Evolutionary conservation across 345 rosid species (phyloP).

Genomic region (Jatropha curcas): DNA sequence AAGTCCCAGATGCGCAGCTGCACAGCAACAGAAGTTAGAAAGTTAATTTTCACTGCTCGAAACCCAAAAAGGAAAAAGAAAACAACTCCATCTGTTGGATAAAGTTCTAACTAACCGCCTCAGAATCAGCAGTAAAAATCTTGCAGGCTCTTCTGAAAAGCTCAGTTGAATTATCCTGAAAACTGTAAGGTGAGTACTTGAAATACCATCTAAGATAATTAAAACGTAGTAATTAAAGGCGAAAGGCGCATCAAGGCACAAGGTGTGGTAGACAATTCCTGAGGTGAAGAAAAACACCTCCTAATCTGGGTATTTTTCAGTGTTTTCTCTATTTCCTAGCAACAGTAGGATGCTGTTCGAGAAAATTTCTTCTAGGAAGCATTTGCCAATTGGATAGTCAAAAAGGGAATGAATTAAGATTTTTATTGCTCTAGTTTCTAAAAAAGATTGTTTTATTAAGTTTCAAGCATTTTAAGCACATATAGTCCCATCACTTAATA

Average conservation of each 20-base stretch:
- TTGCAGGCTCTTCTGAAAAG: conserved; percentile 93
- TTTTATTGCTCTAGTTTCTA: not conserved
- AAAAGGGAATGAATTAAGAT: not conserved
- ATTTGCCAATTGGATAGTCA: not conserved
- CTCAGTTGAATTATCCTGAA: conserved; percentile 84
- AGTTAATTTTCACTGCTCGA: conserved; percentile 15
- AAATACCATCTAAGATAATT: not conserved
- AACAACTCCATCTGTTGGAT: conserved; percentile 5
- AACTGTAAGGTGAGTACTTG: not conserved
- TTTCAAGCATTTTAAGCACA: no score
- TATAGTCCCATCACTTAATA: not conserved
- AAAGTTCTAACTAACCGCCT: conserved; percentile 55
- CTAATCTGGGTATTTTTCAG: not conserved
- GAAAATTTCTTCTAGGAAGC: not conserved
- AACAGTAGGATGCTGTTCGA: no score
- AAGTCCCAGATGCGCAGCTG: conserved; percentile 95
- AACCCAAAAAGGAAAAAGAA: no score
- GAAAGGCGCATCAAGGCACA: not conserved
- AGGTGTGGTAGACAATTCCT: not conserved
- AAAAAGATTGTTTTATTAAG: not conserved
- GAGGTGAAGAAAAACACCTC: not conserved
- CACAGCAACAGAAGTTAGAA: conserved; percentile 32
- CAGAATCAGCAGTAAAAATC: conserved; percentile 81
- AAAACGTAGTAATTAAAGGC: no score
- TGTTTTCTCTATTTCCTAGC: not conserved